Percentiles rank a stretch among this genome's conserved stretches.
Evolutionary conservation across 768 basidiomycete genomes (phyloP).

Genomic region (Agrocybe pediades): DNA sequence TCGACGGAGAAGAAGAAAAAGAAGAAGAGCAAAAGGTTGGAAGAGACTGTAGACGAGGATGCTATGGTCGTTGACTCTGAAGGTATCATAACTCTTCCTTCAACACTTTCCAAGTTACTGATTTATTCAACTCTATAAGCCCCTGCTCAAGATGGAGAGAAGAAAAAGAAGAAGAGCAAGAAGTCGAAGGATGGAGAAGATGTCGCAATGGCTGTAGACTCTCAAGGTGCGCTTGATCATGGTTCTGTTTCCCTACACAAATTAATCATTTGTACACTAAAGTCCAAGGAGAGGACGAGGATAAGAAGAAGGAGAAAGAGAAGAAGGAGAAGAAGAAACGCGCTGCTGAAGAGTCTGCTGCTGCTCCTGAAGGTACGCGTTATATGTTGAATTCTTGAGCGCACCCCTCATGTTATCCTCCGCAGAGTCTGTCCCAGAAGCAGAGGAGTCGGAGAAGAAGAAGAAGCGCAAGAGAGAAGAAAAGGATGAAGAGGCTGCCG

Average conservation of each 20-base stretch:
- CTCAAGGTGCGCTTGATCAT: neutral
- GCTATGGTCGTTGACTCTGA: slow-evolving; percentile 18
- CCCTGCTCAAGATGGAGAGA: neutral
- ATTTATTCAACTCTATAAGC: neutral
- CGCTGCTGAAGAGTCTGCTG: slow-evolving; percentile 18
- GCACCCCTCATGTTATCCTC: neutral
- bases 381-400: neutral
- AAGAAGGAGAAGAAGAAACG: slow-evolving; percentile 28
- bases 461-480: slow-evolving; percentile 44
- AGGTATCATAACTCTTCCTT: slow-evolving; percentile 22
- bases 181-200: neutral
- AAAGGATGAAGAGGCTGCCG: slow-evolving; percentile 34
- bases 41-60: slow-evolving; percentile 12
- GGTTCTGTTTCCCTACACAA: neutral
- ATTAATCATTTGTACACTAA: neutral
- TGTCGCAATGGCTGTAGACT: neutral
- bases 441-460: slow-evolving; percentile 22
- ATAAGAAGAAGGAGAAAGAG: slow-evolving; percentile 20
- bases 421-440: neutral
- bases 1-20: slow-evolving; percentile 21
- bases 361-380: slow-evolving; percentile 26
- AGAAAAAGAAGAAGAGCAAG: neutral
- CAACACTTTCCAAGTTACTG: neutral
- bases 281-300: neutral
- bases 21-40: slow-evolving; percentile 24